Base-by-base conservation (phyloP, 2,329 filamentous ascomycete species). In the Microcyclospora pomicola region DNA sequence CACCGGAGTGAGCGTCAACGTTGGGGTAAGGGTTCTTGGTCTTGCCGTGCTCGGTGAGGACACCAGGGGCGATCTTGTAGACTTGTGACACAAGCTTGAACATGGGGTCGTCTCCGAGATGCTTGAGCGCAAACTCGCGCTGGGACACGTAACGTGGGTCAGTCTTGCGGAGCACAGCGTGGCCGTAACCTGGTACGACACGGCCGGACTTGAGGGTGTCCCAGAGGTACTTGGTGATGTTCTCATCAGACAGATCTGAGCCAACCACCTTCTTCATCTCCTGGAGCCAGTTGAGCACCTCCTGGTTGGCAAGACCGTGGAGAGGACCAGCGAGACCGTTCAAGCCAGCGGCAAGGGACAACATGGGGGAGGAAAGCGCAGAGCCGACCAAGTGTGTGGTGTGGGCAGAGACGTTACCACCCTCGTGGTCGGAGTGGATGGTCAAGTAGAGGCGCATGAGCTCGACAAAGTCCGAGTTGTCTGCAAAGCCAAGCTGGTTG, bases 31-130 rank as follows among this genome's bases (percentile, higher is more conserved):
- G 88, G 82, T 96, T 95, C 83, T 96, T 96, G 75, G 88, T 96
- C 84, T 98, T 98, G 72, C 91, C 91, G 73, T 98, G 91, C 80
- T 98, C 86, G 51, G 91, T 98, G 64, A 98, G 75, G 57, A 98
- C 91, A 59, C 81, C 82, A 49, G 91, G 91, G 49, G 91, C 91
- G 58, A 98, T 96, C 84, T 98, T 98, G 83, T 96, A 98, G 55
- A 98, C 91, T 73, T 98, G 91, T 76, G 83, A 92, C 71, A 98
- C 91, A 54, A 98, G 83, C 78, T 98, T 86, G 84, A 95, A 98
- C 87, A 98, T 92, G 58, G 88, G 87, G 75, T 96, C 91, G 59
- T 94, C 75, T 60, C 88, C 84, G 63, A 95, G 79, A 65, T 95
- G 84, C 72, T 83, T 75, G 56, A 87, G 83, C 48, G 88, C 91